Evolutionary conservation across 2,329 filamentous ascomycete genomes (phyloP).

Genomic region (Cytospora paraplurivora): DNA sequence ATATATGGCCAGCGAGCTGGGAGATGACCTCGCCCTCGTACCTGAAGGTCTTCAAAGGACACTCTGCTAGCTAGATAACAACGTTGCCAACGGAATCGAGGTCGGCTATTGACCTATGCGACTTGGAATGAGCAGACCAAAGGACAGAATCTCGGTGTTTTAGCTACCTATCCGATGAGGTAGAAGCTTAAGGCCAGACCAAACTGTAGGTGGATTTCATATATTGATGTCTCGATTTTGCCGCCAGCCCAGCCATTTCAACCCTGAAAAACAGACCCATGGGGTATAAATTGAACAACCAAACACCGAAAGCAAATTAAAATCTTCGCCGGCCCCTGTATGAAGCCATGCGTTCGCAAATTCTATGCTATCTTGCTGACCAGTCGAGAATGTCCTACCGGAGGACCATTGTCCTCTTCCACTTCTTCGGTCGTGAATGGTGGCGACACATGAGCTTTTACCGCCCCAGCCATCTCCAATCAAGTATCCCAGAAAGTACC

Average conservation of each 20-base stretch:
- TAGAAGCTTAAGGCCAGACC: not conserved
- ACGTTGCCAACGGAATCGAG: too few relatives aligned
- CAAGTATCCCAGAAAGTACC: not conserved
- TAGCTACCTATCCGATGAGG: not conserved
- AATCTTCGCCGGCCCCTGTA: not conserved
- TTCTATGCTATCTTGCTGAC: not conserved
- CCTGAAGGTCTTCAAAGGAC: too few relatives aligned
- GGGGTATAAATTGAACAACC: conserved; percentile 17
- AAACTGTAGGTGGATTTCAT: not conserved
- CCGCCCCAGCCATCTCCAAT: not conserved
- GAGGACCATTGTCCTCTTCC: not conserved
- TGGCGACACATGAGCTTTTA: not conserved
- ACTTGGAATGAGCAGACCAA: not conserved
- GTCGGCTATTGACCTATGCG: too few relatives aligned
- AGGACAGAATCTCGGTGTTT: not conserved
- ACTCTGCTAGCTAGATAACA: too few relatives aligned
- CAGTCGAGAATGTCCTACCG: not conserved
- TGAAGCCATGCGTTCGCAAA: not conserved
- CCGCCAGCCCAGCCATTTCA: conserved; percentile 11
- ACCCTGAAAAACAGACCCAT: conserved; percentile 5
- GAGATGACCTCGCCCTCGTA: too few relatives aligned
- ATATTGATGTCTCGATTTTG: conserved; percentile 13
- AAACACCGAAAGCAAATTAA: conserved; percentile 9
- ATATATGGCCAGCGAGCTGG: too few relatives aligned
- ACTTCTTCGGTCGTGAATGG: not conserved